phyloP scores from a whole-genome alignment of 1,284 basidiomycete genomes.

The Quambalaria eucalypti region DNA sequence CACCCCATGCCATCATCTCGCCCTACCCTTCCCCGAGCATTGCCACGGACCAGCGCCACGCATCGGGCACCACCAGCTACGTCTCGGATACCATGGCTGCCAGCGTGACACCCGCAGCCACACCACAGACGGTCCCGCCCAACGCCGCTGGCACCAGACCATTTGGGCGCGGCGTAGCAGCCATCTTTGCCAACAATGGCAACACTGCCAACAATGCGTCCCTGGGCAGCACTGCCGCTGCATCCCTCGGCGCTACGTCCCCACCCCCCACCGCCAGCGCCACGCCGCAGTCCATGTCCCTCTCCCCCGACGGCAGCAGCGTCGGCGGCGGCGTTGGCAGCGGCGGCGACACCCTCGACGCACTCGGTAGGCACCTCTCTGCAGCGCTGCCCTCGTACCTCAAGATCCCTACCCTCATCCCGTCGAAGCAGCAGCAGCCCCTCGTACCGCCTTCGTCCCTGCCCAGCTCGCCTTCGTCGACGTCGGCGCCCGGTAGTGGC shows the following conservation, averaged over 20 bases:
- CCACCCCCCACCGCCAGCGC: neutral
- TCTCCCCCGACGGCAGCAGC: neutral
- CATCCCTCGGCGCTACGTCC: neutral
- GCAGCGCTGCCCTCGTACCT: constrained; percentile 41
- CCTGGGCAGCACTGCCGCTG: no score
- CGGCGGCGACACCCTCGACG: neutral
- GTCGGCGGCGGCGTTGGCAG: neutral
- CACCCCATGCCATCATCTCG: neutral
- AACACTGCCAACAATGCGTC: no score
- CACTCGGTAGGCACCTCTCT: neutral
- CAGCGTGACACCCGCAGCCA: neutral
- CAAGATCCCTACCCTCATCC: constrained; percentile 43
- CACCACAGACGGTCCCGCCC: neutral
- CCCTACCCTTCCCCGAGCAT: neutral
- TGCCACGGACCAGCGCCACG: neutral
- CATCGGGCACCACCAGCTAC: neutral
- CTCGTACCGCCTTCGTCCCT: constrained; percentile 14
- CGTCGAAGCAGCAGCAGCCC: constrained; percentile 28
- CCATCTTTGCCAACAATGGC: neutral
- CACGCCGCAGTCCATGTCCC: neutral
- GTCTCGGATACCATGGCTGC: no score
- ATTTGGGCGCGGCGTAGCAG: neutral
- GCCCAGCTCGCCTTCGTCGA: constrained; percentile 1
- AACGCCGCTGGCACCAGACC: neutral
- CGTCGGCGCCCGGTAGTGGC: neutral